Base-by-base conservation (phyloP, 2,329 filamentous ascomycete species). In the Metarhizium robertsii region DNA sequence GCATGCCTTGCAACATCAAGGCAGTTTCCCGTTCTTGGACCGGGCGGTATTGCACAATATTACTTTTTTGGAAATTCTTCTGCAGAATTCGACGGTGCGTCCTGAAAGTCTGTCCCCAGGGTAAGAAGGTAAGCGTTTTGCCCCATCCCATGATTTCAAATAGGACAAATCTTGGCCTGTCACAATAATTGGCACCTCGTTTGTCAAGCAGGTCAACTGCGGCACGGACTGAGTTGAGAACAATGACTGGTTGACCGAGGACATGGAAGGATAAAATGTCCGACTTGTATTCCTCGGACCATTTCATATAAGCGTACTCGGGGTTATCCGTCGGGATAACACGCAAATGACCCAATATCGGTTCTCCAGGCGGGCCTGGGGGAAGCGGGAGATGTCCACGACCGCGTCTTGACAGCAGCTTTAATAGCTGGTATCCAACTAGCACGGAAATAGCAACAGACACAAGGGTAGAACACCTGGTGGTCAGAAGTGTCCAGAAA, bases 281-380 rank as follows among this genome's bases (percentile, higher is more conserved):
- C 25, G 67, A 69, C 1, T 83, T 67, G 87, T 87, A 69, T 87
- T 68, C 57, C 13, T 62, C 57, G 1, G 64, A 65, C 65, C 65
- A 67, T 43, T 57, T 55, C 57, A 66, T 65, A 54, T 68, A 70
- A 5, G 61, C 61, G 49, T 65, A 63, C 36, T 68, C 67, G 3
- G 68, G 66, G 48, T 64, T 65, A 52, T 66, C 60, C 3, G 62
- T 61, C 0, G 69, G 77, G 11, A 75, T 68, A 54, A 80, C 67
- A 3, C 73, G 71, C 6, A 69, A 60, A 52, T 75, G 75, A 4
- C 77, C 77, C 6, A 75, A 63, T 14, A 79, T 62, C 1, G 71
- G 71, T 36, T 71, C 69, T 1, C 62, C 65, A 1, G 67, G 64
- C 6, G 69, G 69, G 0, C 67, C 67, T 1, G 69, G 69, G 6